Evolutionary conservation across 306 rosid species (phyloP).

Genomic region (Acmispon strigosus): DNA sequence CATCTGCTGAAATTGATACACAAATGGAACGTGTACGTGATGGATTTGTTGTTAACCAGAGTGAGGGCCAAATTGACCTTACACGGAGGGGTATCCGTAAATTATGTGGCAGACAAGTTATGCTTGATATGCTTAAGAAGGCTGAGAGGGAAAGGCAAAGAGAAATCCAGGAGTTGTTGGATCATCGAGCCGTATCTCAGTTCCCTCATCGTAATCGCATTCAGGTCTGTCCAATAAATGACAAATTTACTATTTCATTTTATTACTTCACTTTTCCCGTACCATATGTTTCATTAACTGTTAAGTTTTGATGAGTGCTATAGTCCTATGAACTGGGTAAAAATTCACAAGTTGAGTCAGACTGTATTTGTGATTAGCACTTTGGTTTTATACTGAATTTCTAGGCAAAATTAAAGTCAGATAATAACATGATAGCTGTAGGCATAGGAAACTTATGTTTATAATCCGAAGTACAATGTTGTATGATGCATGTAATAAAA

Average conservation of each 20-base stretch:
- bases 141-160: conserved; percentile 81
- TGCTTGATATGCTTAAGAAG: conserved; percentile 90
- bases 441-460: not conserved
- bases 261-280: not conserved
- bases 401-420: not conserved
- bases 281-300: not conserved
- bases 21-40: conserved; percentile 64
- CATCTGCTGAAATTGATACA: conserved; percentile 47
- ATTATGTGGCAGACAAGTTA: conserved; percentile 86
- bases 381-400: not conserved
- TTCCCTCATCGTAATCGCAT: conserved; percentile 95
- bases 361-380: not conserved
- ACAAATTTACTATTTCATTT: not conserved
- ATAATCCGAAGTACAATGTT: not conserved
- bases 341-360: not conserved
- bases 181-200: conserved; percentile 67
- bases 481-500: not conserved
- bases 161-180: conserved; percentile 74
- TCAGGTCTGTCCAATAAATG: conserved; percentile 53
- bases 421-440: not conserved
- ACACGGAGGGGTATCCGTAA: conserved; percentile 62
- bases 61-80: conserved; percentile 49
- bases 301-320: not conserved
- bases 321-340: conserved; percentile 7
- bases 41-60: conserved; percentile 53